Base-by-base conservation (phyloP, 2,329 filamentous ascomycete genomes). In the Diaporthe destruens region DNA sequence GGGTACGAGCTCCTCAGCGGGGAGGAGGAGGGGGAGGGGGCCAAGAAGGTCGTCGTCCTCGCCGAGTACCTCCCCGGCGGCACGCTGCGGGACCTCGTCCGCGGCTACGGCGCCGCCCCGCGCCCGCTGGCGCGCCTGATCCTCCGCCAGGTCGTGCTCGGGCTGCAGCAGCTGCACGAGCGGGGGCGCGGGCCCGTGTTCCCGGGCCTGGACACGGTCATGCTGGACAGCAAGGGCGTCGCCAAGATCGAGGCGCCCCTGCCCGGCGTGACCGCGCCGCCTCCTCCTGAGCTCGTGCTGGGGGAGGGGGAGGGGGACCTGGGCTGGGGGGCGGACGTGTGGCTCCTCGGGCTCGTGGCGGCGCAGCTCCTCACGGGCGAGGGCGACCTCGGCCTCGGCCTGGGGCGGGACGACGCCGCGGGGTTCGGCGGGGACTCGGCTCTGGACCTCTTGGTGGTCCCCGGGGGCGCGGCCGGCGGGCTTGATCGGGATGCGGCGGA, bases 211-310 rank as follows among this genome's bases (percentile, higher is more conserved):
- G 51, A 29, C 1, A 29, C 44, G 34, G 51, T 71, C 11, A 36
- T 55, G 56, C 4, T 72, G 16, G 49, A 71, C 34, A 69, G 66
- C 51, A 34, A 34, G 9, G 32, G 57, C 44, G 20, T 9, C 18
- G 49, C 29, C 49, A 72, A 71, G 53, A 51, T 72, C 51, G 71
- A 72, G 57, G 66, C 66, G 18, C 71, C 71, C n/a, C 56, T 70
- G 32, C 56, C 53, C 29, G 65, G 51, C 25, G 49, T 65, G 23
- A 39, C 36, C 12, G 9, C 20, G 47, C 55, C 23, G n/a, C 49
- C 66, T 20, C 66, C 63, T 12, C 71, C 71, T 6, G 71, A 70
- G 25, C 11, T 65, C 16, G 6, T 49, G 2, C 18, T 23, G 47
- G 57, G 66, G 20, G 47, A 51, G 11, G 23, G 34, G 12, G 23